Percentiles rank a stretch among this genome's conserved stretches.
phyloP scores from a whole-genome alignment of 2,329 filamentous ascomycete genomes.

The Neonectria punicea region DNA sequence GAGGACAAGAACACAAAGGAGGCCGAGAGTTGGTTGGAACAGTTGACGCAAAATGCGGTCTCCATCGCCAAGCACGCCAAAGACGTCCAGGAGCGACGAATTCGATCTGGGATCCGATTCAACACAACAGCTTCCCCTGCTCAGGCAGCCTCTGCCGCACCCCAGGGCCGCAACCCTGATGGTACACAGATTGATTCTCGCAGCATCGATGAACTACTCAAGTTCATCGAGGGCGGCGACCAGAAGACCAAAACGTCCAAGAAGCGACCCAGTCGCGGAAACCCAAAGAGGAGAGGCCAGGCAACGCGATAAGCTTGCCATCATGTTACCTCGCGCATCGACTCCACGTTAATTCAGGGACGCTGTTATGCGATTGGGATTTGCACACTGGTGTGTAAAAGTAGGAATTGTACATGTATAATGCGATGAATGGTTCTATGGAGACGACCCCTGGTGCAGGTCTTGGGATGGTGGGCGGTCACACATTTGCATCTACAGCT shows the following conservation, averaged over 20 bases:
- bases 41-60: slow-evolving; percentile 95
- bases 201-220: slow-evolving; percentile 92
- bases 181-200: slow-evolving; percentile 71
- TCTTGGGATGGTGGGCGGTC: slow-evolving; percentile 26
- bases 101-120: slow-evolving; percentile 77
- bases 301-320: slow-evolving; percentile 30
- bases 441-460: slow-evolving; percentile 22
- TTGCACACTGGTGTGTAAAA: slow-evolving; percentile 31
- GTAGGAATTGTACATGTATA: slow-evolving; percentile 35
- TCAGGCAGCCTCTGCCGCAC: slow-evolving; percentile 43
- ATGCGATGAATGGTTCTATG: slow-evolving; percentile 21
- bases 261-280: slow-evolving; percentile 64
- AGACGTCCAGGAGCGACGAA: slow-evolving; percentile 79
- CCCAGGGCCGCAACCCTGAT: slow-evolving; percentile 44
- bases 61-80: slow-evolving; percentile 94
- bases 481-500: slow-evolving; percentile 36
- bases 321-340: background rate
- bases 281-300: slow-evolving; percentile 65
- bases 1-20: slow-evolving; percentile 98
- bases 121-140: slow-evolving; percentile 51
- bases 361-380: slow-evolving; percentile 6
- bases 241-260: slow-evolving; percentile 64
- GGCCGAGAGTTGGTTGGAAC: slow-evolving; percentile 94
- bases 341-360: background rate
- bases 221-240: slow-evolving; percentile 87